Percentiles rank a stretch among this genome's conserved stretches.
Evolutionary conservation across 495 filamentous ascomycete genomes (phyloP).

Genomic region (Aspergillus haitiensis): DNA sequence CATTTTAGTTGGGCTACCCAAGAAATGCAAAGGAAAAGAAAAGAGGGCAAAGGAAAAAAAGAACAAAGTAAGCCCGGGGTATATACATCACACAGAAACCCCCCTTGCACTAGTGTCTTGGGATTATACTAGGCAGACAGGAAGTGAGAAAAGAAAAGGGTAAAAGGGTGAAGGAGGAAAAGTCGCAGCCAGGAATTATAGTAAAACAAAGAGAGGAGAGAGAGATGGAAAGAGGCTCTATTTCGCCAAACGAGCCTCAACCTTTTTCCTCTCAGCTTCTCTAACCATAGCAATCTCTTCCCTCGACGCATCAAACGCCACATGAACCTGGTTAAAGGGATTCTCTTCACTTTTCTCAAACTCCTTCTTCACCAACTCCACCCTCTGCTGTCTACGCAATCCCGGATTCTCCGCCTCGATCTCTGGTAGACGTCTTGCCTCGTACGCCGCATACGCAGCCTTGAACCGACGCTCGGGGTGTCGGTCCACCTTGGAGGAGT

Average conservation of each 20-base stretch:
- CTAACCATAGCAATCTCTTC: conserved; percentile 71
- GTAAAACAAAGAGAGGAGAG: neutral
- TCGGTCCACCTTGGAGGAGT: conserved; percentile 68
- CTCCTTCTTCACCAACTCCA: conserved; percentile 78
- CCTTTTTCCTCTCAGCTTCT: conserved; percentile 68
- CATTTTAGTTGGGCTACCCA: too few species aligned
- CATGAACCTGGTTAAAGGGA: conserved; percentile 82
- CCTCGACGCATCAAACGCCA: conserved; percentile 69
- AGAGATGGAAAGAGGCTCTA: conserved; percentile 8
- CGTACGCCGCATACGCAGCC: conserved; percentile 84
- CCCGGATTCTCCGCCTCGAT: conserved; percentile 79
- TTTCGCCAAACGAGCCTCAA: conserved; percentile 65
- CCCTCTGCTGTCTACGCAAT: conserved; percentile 74
- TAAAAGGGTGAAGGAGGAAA: too few species aligned
- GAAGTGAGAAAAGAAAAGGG: neutral
- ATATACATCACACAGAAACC: conserved; percentile 19
- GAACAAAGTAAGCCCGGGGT: conserved; percentile 17
- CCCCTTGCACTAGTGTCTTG: too few species aligned
- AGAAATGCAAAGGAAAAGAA: neutral
- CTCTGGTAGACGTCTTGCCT: conserved; percentile 80
- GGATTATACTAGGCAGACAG: too few species aligned
- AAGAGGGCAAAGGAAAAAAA: neutral
- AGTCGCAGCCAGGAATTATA: neutral
- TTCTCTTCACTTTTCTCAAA: conserved; percentile 92
- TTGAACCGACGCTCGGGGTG: conserved; percentile 84